Conservation (phyloP, 805 yeast genomes). For the Ogataea sp. region DNA sequence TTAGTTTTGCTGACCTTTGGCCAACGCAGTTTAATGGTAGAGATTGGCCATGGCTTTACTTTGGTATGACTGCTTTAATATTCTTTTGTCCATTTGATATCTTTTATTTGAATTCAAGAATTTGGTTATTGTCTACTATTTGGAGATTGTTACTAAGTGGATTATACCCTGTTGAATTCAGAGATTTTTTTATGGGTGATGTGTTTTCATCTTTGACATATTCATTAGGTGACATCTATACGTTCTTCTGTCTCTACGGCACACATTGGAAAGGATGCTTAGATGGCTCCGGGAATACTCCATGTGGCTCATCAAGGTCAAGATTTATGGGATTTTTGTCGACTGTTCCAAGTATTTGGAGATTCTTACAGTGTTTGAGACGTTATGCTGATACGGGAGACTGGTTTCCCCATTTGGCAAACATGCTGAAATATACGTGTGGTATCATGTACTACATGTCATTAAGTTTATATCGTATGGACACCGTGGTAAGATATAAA, state of each 20-base stretch:
- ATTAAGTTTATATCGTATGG: constrained; percentile 72
- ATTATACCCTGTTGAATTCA: constrained; percentile 87
- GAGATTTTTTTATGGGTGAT: constrained; percentile 92
- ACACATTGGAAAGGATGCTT: constrained; percentile 56
- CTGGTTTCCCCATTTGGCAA: constrained; percentile 93
- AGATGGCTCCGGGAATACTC: constrained; percentile 28
- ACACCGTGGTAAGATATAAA: constrained; percentile 32
- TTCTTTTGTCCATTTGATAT: constrained; percentile 56
- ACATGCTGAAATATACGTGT: constrained; percentile 67
- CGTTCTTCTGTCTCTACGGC: constrained; percentile 78
- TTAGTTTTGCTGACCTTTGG: constrained; percentile 68
- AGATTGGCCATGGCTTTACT: constrained; percentile 74
- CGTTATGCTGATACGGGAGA: constrained; percentile 92
- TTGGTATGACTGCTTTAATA: constrained; percentile 41
- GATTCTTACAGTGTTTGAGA: constrained; percentile 82
- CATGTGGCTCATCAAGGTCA: constrained; percentile 75
- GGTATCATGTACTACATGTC: constrained; percentile 62
- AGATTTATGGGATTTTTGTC: constrained; percentile 75
- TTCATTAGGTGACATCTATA: constrained; percentile 74
- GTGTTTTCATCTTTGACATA: constrained; percentile 84
- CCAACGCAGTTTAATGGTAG: constrained; percentile 50
- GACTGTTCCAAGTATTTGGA: constrained; percentile 82
- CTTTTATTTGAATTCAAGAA: constrained; percentile 54
- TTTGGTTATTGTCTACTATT: constrained; percentile 66
- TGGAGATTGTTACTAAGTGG: constrained; percentile 78